A percentile compares a stretch with the other conserved stretches of the same genome.
phyloP scores from a whole-genome alignment of 441 rosid species.

The Isatis lusitanica region DNA sequence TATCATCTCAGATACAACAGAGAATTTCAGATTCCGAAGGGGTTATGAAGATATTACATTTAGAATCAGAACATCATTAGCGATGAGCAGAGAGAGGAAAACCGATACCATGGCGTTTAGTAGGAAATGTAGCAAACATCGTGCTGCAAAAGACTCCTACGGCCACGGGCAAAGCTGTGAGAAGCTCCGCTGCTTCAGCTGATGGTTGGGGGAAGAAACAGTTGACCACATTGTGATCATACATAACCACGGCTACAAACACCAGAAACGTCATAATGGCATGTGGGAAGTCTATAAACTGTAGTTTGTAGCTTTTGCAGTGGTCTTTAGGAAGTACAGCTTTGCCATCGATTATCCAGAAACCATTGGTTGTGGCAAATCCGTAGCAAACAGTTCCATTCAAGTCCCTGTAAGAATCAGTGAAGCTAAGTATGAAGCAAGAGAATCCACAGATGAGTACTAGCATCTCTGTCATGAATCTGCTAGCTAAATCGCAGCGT shows the following conservation, averaged over 20 bases:
- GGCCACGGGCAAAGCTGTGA: constrained; percentile 69
- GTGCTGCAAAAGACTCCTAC: constrained; percentile 69
- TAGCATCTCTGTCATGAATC: constrained; percentile 56
- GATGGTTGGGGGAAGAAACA: constrained; percentile 82
- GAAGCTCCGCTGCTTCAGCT: constrained; percentile 51
- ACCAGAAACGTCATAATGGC: constrained; percentile 68
- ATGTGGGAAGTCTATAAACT: constrained; percentile 68
- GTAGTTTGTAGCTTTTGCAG: constrained; percentile 47
- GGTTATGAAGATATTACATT: background rate
- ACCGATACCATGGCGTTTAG: constrained; percentile 89
- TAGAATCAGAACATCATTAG: constrained; percentile 26
- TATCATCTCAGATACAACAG: constrained; percentile 11
- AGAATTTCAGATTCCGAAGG: background rate
- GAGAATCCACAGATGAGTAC: constrained; percentile 69
- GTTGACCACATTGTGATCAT: constrained; percentile 65
- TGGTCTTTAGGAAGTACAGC: constrained; percentile 51
- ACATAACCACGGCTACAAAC: constrained; percentile 63
- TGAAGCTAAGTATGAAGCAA: constrained; percentile 67
- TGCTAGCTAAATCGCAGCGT: constrained; percentile 52
- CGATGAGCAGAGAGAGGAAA: constrained; percentile 47
- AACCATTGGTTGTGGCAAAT: constrained; percentile 58
- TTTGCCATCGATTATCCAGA: constrained; percentile 81
- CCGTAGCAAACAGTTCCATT: constrained; percentile 69
- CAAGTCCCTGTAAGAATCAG: constrained; percentile 68
- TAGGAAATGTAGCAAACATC: constrained; percentile 78